Percentiles rank a stretch among this genome's conserved stretches.
These are phyloP conservation scores for Lachancea waltii DNA, from an alignment of 805 yeast genomes.

Conservation along the genomic window DNA sequence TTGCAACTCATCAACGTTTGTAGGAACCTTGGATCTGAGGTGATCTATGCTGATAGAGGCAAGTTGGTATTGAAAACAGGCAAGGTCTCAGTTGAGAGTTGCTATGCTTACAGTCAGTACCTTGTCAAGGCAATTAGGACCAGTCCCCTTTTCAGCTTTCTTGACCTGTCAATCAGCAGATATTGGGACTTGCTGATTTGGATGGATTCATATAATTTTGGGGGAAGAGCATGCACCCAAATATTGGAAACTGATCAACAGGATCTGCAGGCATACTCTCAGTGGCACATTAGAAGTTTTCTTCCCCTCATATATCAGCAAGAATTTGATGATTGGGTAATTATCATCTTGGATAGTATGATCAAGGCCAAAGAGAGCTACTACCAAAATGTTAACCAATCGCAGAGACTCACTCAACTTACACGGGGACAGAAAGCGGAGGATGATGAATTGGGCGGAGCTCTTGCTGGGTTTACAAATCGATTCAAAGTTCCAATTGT, in stretches of 20 bases:
- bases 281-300: conserved; percentile 76
- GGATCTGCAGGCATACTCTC: conserved; percentile 38
- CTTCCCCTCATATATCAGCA: conserved; percentile 68
- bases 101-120: conserved; percentile 87
- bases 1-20: conserved; percentile 75
- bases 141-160: conserved; percentile 72
- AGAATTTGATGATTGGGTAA: conserved; percentile 86
- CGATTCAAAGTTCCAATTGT: conserved; percentile 56
- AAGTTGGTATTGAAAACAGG: conserved; percentile 65
- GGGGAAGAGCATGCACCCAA: conserved; percentile 54
- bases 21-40: conserved; percentile 66
- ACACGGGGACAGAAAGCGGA: conserved; percentile 42
- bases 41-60: conserved; percentile 75
- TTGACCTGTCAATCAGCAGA: conserved; percentile 65
- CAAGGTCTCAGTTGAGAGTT: conserved; percentile 74
- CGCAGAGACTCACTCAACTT: conserved; percentile 68
- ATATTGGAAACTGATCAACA: conserved; percentile 35
- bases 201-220: conserved; percentile 88
- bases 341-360: conserved; percentile 65
- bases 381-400: conserved; percentile 30
- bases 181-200: conserved; percentile 93
- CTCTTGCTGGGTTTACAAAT: conserved; percentile 45
- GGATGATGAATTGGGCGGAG: conserved; percentile 32
- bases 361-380: conserved; percentile 44
- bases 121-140: conserved; percentile 69